These are phyloP conservation scores for Rusavskia elegans DNA, from an alignment of 495 filamentous ascomycete genomes.

Conservation along the genomic window DNA sequence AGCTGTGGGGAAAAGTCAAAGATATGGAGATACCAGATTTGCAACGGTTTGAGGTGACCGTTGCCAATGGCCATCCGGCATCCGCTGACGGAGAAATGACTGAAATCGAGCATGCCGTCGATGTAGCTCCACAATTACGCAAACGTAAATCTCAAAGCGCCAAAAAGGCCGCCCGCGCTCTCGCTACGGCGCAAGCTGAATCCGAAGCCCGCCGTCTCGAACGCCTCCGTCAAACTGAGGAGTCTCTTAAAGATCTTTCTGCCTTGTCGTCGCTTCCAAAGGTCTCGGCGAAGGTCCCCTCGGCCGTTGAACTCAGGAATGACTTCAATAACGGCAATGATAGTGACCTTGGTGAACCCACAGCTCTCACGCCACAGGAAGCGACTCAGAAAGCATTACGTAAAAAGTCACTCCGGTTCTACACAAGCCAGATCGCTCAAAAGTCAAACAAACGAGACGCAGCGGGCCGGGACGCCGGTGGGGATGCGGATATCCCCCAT, in stretches of 20 bases:
- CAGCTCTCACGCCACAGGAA: conserved; percentile 40
- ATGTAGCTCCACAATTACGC: not conserved
- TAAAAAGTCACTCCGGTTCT: conserved; percentile 85
- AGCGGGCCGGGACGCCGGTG: conserved; percentile 73
- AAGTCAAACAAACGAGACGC: conserved; percentile 72
- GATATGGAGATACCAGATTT: conserved; percentile 22
- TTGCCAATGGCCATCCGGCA: not conserved
- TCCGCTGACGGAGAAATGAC: not conserved
- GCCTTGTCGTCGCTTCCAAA: conserved; percentile 19
- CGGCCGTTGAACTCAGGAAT: conserved; percentile 4
- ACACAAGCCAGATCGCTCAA: conserved; percentile 89
- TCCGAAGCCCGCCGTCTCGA: conserved; percentile 38
- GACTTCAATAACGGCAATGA: conserved; percentile 24
- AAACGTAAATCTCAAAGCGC: conserved; percentile 26
- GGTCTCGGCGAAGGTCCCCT: conserved; percentile 19
- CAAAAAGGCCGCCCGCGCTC: conserved; percentile 30
- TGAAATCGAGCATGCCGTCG: not conserved
- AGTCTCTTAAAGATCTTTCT: conserved; percentile 54
- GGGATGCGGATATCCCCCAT: conserved; percentile 83
- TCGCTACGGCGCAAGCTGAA: conserved; percentile 31
- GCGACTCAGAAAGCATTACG: conserved; percentile 69
- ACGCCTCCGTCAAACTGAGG: conserved; percentile 38
- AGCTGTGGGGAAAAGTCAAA: conserved; percentile 67
- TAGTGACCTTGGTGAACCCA: conserved; percentile 56
- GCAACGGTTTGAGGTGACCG: conserved; percentile 1